A percentile compares a stretch with the other conserved stretches of the same genome.
These are phyloP conservation scores for Cryptosporidium sp. DNA, from an alignment of 169 alveolate species.

Conservation along the genomic window DNA sequence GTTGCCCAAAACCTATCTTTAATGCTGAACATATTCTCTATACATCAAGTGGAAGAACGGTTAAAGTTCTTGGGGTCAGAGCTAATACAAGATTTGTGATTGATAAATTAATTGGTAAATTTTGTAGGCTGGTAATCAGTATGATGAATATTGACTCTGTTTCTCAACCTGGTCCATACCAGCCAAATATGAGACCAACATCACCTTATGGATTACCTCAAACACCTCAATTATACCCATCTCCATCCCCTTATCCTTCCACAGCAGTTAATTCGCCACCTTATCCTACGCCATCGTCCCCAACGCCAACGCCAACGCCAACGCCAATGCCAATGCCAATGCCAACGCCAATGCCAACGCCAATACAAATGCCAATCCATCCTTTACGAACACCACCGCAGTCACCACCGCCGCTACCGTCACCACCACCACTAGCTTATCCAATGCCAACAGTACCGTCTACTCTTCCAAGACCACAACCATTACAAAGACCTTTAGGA, in stretches of 20 bases:
- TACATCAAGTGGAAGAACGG: neutral
- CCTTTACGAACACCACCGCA: no score
- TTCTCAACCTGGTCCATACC: neutral
- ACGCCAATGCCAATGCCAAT: neutral
- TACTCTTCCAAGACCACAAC: neutral
- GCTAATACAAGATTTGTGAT: neutral
- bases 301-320: neutral
- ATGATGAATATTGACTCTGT: neutral
- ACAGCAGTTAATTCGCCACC: neutral
- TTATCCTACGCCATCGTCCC: neutral
- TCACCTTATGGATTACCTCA: neutral
- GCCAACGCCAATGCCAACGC: neutral
- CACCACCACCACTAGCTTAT: neutral
- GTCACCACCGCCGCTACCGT: no score
- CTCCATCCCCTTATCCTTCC: neutral
- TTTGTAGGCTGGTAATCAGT: constrained; percentile 6
- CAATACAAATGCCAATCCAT: neutral
- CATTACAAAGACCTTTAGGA: neutral
- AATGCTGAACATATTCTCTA: neutral
- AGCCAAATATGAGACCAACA: neutral
- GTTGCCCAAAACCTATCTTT: neutral
- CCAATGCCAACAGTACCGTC: neutral
- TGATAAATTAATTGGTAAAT: neutral
- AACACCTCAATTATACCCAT: neutral
- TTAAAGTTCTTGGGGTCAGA: constrained; percentile 2